A percentile compares a stretch with the other conserved stretches of the same genome.
phyloP scores from a whole-genome alignment of 495 filamentous ascomycete genomes.

The Lophium mytilinum region DNA sequence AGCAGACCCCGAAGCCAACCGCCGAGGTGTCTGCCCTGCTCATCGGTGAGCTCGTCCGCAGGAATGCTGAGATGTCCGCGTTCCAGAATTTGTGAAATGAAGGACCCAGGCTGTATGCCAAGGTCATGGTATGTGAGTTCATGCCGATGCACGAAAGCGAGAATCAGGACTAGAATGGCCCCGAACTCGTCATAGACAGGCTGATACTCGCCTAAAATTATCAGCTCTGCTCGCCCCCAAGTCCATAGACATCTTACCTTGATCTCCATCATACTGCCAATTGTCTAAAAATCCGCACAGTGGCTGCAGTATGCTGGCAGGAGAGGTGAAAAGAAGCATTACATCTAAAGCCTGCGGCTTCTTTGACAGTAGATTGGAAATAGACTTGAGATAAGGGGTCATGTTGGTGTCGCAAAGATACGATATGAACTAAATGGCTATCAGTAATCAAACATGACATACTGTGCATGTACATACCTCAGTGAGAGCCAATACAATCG shows the following conservation, averaged over 20 bases:
- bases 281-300: constrained; percentile 77
- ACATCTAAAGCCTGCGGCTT: constrained; percentile 76
- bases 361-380: constrained; percentile 72
- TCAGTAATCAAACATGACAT: neutral
- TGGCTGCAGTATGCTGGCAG: constrained; percentile 68
- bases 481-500: constrained; percentile 71
- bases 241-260: constrained; percentile 36
- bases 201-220: constrained; percentile 64
- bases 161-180: constrained; percentile 71
- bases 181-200: constrained; percentile 97
- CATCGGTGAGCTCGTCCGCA: constrained; percentile 57
- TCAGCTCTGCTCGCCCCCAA: neutral
- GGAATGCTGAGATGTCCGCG: constrained; percentile 53
- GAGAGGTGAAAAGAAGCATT: constrained; percentile 74
- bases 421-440: constrained; percentile 53
- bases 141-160: constrained; percentile 80
- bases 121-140: constrained; percentile 61
- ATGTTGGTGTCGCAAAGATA: constrained; percentile 74
- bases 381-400: constrained; percentile 79
- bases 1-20: constrained; percentile 86
- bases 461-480: constrained; percentile 45
- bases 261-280: constrained; percentile 91
- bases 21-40: constrained; percentile 67
- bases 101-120: constrained; percentile 57
- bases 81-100: constrained; percentile 68